Evolutionary conservation across 768 basidiomycete genomes (phyloP).

Genomic region (Asterophora lycoperdoides): DNA sequence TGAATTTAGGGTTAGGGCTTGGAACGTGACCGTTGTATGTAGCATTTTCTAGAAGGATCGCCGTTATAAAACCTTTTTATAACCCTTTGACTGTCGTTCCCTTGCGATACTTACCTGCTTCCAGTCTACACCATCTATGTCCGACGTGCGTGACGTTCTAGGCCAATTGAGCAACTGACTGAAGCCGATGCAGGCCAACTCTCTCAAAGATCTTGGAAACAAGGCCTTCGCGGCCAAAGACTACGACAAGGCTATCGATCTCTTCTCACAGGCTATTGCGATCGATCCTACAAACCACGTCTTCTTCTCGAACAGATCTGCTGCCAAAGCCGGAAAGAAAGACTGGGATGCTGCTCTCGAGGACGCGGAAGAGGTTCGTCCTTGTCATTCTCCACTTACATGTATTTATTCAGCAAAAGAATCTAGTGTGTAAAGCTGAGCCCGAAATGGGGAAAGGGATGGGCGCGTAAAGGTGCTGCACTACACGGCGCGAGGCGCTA

Average conservation of each 20-base stretch:
- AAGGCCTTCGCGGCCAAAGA: slow-evolving; percentile 93
- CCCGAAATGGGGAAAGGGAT: slow-evolving; percentile 85
- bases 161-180: background rate
- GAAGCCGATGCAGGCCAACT: slow-evolving; percentile 33
- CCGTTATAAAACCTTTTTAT: slow-evolving; percentile 13
- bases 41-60: slow-evolving; percentile 28
- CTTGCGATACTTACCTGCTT: slow-evolving; percentile 6
- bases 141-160: slow-evolving; percentile 31
- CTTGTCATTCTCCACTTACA: slow-evolving; percentile 2
- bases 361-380: slow-evolving; percentile 84
- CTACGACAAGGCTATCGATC: slow-evolving; percentile 82
- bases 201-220: slow-evolving; percentile 90
- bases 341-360: slow-evolving; percentile 71
- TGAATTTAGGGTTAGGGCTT: slow-evolving; percentile 22
- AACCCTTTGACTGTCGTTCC: background rate
- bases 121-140: slow-evolving; percentile 30
- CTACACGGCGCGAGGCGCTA: slow-evolving; percentile 77
- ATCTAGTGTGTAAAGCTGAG: slow-evolving; percentile 73
- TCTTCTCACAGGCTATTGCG: slow-evolving; percentile 78
- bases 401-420: slow-evolving; percentile 12
- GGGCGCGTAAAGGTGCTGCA: slow-evolving; percentile 89
- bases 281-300: slow-evolving; percentile 84
- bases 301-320: slow-evolving; percentile 89
- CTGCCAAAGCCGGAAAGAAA: slow-evolving; percentile 83
- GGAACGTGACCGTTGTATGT: slow-evolving; percentile 22